phyloP scores from a whole-genome alignment of 306 rosid species.

The Rosa chinensis region DNA sequence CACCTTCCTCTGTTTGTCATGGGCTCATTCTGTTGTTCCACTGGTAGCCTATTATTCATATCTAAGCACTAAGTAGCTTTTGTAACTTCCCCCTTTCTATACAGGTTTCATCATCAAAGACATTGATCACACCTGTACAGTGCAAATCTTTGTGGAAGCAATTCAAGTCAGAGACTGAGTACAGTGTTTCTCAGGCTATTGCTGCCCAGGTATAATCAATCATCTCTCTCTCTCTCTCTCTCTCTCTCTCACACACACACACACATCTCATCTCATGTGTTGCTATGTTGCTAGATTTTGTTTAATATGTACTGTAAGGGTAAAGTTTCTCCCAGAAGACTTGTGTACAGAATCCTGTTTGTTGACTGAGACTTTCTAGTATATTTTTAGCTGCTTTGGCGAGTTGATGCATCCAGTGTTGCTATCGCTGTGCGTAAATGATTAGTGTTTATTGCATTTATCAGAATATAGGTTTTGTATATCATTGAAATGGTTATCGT shows the following conservation, averaged over 20 bases:
- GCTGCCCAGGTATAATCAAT: slow-evolving; percentile 76
- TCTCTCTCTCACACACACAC: background rate
- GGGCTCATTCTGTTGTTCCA: slow-evolving; percentile 15
- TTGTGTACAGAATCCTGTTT: background rate
- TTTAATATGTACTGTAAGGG: background rate
- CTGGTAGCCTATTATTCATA: slow-evolving; percentile 12
- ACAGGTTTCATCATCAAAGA: slow-evolving; percentile 72
- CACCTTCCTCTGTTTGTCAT: background rate
- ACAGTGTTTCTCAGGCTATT: slow-evolving; percentile 93
- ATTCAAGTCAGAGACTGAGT: slow-evolving; percentile 89
- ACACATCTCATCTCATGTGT: background rate
- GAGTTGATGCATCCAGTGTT: background rate
- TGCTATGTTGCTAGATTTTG: background rate
- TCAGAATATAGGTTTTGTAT: background rate
- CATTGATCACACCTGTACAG: slow-evolving; percentile 92
- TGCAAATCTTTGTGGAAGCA: slow-evolving; percentile 98
- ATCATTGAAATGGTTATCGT: background rate
- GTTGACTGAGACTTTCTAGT: background rate
- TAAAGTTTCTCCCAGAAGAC: background rate
- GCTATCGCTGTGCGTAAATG: background rate
- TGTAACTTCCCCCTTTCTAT: slow-evolving; percentile 4
- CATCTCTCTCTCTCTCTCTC: slow-evolving; percentile 19
- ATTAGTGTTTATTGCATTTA: background rate
- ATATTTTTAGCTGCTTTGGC: background rate
- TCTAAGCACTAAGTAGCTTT: slow-evolving; percentile 16